Evolutionary conservation across 176 grass and related monocot genomes (phyloP).

Genomic region (Puya raimondii): DNA sequence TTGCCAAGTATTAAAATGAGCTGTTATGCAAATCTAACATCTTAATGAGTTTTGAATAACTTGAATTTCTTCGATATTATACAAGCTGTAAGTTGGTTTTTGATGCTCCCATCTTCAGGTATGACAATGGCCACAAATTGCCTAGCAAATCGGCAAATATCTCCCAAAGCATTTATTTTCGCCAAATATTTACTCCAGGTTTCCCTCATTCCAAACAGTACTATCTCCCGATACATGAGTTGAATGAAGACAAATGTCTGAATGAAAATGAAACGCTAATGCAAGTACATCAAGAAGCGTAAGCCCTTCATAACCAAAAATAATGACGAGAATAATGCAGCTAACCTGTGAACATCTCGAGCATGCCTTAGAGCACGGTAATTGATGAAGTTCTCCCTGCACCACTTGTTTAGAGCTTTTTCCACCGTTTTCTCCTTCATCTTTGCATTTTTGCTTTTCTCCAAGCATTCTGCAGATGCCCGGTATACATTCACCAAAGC

Average conservation of each 20-base stretch:
- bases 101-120: no score
- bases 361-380: conserved; percentile 62
- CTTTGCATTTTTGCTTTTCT: conserved; percentile 74
- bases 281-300: neutral
- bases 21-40: neutral
- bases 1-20: neutral
- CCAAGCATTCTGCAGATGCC: conserved; percentile 56
- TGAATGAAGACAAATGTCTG: neutral
- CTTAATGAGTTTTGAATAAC: no score
- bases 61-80: no score
- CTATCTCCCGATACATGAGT: neutral
- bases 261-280: neutral
- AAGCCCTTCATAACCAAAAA: neutral
- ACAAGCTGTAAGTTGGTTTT: no score
- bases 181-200: neutral
- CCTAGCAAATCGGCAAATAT: no score
- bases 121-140: no score
- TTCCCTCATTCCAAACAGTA: neutral
- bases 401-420: conserved; percentile 84
- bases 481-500: conserved; percentile 78
- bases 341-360: conserved; percentile 75
- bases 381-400: conserved; percentile 89
- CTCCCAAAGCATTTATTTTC: neutral
- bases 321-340: neutral
- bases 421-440: conserved; percentile 77